Conservation (phyloP, 805 yeast species). For the Zygosaccharomyces bailii region DNA sequence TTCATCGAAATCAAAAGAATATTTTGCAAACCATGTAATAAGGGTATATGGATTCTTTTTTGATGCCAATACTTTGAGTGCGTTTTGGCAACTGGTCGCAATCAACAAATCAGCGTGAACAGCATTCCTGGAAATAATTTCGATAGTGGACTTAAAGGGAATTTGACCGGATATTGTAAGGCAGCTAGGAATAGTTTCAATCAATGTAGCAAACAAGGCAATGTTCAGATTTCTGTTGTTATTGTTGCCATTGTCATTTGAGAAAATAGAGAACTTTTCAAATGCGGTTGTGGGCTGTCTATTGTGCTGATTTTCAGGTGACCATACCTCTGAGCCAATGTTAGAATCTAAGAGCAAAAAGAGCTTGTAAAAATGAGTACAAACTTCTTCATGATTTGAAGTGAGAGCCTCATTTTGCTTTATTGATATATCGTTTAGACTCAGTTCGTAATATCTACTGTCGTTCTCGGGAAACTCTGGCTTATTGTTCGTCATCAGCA, state of each 20-base stretch:
- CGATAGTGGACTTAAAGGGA: slow-evolving; percentile 63
- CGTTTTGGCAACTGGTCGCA: slow-evolving; percentile 56
- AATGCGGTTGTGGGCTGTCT: slow-evolving; percentile 38
- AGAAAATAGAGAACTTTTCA: slow-evolving; percentile 41
- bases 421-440: slow-evolving; percentile 35
- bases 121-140: slow-evolving; percentile 71
- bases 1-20: slow-evolving; percentile 77
- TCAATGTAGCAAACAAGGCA: slow-evolving; percentile 64
- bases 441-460: slow-evolving; percentile 32
- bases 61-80: slow-evolving; percentile 64
- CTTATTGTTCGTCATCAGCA: slow-evolving; percentile 60
- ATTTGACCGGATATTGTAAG: slow-evolving; percentile 43
- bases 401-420: slow-evolving; percentile 31
- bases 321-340: slow-evolving; percentile 47
- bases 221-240: slow-evolving; percentile 39
- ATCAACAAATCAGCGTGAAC: slow-evolving; percentile 64
- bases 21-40: slow-evolving; percentile 71
- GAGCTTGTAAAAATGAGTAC: slow-evolving; percentile 52
- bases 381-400: slow-evolving; percentile 67
- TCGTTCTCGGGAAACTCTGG: slow-evolving; percentile 71
- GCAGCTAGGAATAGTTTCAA: slow-evolving; percentile 76
- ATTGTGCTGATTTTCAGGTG: slow-evolving; percentile 37
- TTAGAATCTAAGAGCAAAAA: slow-evolving; percentile 58
- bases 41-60: slow-evolving; percentile 66
- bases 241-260: slow-evolving; percentile 31